These are phyloP conservation scores for Rhododendron mucronatum DNA, from an alignment of 148 eudicot genomes.

Conservation along the genomic window DNA sequence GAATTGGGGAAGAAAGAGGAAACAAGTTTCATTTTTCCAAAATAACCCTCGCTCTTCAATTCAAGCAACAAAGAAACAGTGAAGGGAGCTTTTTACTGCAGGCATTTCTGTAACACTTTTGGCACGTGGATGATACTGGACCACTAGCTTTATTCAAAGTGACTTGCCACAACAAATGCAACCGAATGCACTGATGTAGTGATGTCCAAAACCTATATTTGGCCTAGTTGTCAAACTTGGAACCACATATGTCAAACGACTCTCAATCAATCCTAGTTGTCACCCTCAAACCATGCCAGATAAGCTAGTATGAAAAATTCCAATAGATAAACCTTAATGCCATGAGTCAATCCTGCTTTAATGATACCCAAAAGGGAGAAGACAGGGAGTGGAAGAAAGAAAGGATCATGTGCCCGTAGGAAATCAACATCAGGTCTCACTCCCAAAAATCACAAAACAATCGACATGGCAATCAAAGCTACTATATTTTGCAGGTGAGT, in stretches of 20 bases:
- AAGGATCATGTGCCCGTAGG: neutral
- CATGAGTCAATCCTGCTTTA: neutral
- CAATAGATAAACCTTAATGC: neutral
- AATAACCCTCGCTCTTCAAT: neutral
- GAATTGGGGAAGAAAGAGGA: neutral
- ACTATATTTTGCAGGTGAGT: neutral
- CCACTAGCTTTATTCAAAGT: slow-evolving; percentile 2
- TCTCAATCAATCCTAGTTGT: neutral
- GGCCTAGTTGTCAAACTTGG: neutral
- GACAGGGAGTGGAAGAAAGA: neutral
- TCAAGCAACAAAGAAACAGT: neutral
- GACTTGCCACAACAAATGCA: neutral
- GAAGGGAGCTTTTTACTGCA: neutral
- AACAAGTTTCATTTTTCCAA: neutral
- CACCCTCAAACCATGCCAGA: neutral
- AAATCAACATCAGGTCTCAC: neutral
- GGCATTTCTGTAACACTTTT: neutral
- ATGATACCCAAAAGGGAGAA: neutral
- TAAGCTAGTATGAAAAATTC: neutral
- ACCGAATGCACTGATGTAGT: neutral
- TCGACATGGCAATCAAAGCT: neutral
- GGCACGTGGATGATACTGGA: neutral
- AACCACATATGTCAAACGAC: neutral
- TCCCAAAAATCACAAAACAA: neutral
- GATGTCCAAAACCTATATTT: neutral